phyloP scores from a whole-genome alignment of 1,284 basidiomycete genomes.

The Pyrrhoderma noxium region DNA sequence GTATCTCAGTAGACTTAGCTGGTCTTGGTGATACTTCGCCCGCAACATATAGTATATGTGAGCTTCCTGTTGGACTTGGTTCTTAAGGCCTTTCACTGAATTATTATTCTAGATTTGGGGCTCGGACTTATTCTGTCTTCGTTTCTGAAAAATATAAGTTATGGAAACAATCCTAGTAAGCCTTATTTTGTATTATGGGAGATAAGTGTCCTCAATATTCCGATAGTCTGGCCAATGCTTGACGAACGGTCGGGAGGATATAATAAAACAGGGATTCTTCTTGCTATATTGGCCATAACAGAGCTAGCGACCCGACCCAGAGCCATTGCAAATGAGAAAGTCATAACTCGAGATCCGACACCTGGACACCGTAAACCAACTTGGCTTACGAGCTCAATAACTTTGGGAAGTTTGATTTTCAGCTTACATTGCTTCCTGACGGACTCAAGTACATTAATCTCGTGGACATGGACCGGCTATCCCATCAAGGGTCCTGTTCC shows the following conservation, averaged over 20 bases:
- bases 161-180: slow-evolving; percentile 74
- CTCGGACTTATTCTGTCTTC: slow-evolving; percentile 65
- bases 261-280: slow-evolving; percentile 46
- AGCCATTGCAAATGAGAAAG: slow-evolving; percentile 14
- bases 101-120: slow-evolving; percentile 43
- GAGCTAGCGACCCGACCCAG: slow-evolving; percentile 28
- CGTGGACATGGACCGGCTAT: slow-evolving; percentile 91
- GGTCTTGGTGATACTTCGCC: slow-evolving; percentile 34
- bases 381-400: slow-evolving; percentile 45
- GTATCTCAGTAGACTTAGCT: slow-evolving; percentile 41
- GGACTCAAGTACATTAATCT: slow-evolving; percentile 78
- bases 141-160: slow-evolving; percentile 71
- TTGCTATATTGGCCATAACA: slow-evolving; percentile 27
- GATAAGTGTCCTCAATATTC: slow-evolving; percentile 7
- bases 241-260: slow-evolving; percentile 61
- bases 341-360: neutral
- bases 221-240: slow-evolving; percentile 74
- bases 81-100: no score
- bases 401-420: slow-evolving; percentile 72
- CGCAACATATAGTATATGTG: slow-evolving; percentile 54
- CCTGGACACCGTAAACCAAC: slow-evolving; percentile 30
- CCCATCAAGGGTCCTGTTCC: slow-evolving; percentile 72
- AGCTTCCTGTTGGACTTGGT: slow-evolving; percentile 28
- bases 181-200: slow-evolving; percentile 4
- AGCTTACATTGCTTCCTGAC: slow-evolving; percentile 72